Percentiles rank a stretch among this genome's conserved stretches.
Conservation (phyloP, 2,329 filamentous ascomycete genomes). For the Neurospora crassa region DNA sequence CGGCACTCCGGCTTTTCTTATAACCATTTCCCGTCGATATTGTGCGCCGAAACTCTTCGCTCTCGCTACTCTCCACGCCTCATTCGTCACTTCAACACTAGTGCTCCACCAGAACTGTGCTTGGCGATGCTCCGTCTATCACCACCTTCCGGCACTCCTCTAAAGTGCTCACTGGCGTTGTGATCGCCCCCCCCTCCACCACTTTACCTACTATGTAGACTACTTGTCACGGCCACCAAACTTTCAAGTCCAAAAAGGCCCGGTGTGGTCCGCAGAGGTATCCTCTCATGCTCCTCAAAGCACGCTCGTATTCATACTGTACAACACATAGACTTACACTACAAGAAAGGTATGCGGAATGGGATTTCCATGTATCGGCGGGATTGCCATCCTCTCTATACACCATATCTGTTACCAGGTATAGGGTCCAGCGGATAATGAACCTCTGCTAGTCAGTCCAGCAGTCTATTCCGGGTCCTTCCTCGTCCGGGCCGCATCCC, state of each 20-base stretch:
- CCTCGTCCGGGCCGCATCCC: neutral
- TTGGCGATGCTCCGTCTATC: slow-evolving; percentile 6
- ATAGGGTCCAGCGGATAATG: neutral
- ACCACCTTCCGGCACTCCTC: neutral
- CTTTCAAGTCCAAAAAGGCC: neutral
- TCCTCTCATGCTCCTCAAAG: neutral
- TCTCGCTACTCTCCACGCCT: slow-evolving; percentile 12
- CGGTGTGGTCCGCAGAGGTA: neutral
- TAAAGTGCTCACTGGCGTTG: neutral
- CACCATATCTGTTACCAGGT: neutral
- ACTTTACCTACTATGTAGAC: no score
- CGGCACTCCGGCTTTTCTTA: neutral
- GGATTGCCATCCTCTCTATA: neutral
- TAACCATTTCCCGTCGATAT: neutral
- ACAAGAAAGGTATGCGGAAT: neutral
- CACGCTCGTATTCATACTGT: neutral
- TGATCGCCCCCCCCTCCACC: neutral
- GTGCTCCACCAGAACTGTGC: slow-evolving; percentile 8
- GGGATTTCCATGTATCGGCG: neutral
- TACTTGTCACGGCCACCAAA: neutral
- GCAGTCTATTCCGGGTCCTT: neutral
- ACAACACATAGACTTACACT: neutral
- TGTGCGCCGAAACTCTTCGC: neutral
- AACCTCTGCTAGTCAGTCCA: neutral
- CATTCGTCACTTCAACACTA: slow-evolving; percentile 11